Base-by-base conservation (phyloP, 257 asterid species). In the Lantana camara region DNA sequence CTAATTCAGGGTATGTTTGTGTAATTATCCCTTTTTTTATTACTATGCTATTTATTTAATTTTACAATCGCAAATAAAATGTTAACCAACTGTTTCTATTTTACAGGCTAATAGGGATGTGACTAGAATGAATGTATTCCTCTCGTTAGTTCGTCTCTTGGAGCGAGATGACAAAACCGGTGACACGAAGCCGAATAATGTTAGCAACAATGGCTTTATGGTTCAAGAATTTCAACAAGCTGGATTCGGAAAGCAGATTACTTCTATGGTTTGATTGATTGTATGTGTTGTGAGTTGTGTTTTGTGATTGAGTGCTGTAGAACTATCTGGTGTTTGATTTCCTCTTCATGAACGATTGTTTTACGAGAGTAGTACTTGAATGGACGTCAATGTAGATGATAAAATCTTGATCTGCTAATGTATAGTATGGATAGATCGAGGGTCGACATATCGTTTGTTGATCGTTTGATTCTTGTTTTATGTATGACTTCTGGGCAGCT, bases 121-220 rank as follows among this genome's bases (percentile, higher is more conserved):
- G 19, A 87, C 93, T 3, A 84, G 95, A 71, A 79, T 84, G 85
- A 90, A 87, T 48, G 68, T 87, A 16, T 83, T 85, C 67, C 70
- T 85, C 46, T 77, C 96, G 22, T 82, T 87, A 9, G 86, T 87
- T 75, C 88, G 76, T 56, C 80, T 85, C 46, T 61, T 87, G 67
- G 88, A 83, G 67, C 90, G 79, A 77, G 79, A 75, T 16, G 48
- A 79, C 29, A 83, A 81, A 73, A 68, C 42, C 15, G 75, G 76
- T 30, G 22, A 42, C 16, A 37, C 77, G 11, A 64, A 80, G 14
- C 55, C 77, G 63, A 75, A 57, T 23, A 55, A 55, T 56, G 23
- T 13, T 19, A 72, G 64, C 67, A 75, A 55, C 63, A 74, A 75
- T 27, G 58, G 41, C 45, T 57, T 63, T 66, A 52, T 19, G 68